Evolutionary conservation across 108 stramenopile genomes (phyloP).

Genomic region (Fragilaria crotonensis): DNA sequence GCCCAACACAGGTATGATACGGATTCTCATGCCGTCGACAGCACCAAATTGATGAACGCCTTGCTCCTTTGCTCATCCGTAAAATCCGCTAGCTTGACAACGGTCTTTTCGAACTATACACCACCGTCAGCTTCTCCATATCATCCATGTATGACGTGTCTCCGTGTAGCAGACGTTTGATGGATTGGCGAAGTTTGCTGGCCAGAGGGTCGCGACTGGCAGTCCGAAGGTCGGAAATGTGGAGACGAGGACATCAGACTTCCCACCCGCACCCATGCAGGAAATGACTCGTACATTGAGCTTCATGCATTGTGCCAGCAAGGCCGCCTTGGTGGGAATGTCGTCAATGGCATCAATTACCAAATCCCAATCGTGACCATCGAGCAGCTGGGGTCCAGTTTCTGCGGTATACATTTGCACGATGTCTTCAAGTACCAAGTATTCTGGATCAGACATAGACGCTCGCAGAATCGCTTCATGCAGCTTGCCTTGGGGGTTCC

Average conservation of each 20-base stretch:
- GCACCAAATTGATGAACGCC: conserved; percentile 84
- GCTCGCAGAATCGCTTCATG: conserved; percentile 40
- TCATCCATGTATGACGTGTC: conserved; percentile 39
- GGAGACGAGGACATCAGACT: conserved; percentile 89
- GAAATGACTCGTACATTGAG: conserved; percentile 72
- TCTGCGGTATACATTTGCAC: conserved; percentile 75
- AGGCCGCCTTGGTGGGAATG: conserved; percentile 91
- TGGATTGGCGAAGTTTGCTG: conserved; percentile 68
- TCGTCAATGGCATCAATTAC: conserved; percentile 99
- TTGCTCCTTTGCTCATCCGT: conserved; percentile 85
- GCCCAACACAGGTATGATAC: conserved; percentile 94
- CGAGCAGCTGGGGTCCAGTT: conserved; percentile 47
- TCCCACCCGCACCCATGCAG: conserved; percentile 97
- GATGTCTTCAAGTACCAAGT: conserved; percentile 37
- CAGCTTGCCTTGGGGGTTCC: conserved; percentile 86
- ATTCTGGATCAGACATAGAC: conserved; percentile 48
- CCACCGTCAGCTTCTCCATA: conserved; percentile 63
- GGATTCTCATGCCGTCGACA: conserved; percentile 91
- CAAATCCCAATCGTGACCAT: conserved; percentile 60
- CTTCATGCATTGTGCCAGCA: conserved; percentile 73
- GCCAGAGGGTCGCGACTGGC: conserved; percentile 88
- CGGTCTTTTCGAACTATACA: conserved; percentile 90
- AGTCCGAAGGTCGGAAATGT: conserved; percentile 80
- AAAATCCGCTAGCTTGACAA: conserved; percentile 78
- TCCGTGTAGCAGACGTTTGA: conserved; percentile 51